These are phyloP conservation scores for Pilaira anomala DNA, from an alignment of 192 early-diverging fungal genomes.

Conservation along the genomic window DNA sequence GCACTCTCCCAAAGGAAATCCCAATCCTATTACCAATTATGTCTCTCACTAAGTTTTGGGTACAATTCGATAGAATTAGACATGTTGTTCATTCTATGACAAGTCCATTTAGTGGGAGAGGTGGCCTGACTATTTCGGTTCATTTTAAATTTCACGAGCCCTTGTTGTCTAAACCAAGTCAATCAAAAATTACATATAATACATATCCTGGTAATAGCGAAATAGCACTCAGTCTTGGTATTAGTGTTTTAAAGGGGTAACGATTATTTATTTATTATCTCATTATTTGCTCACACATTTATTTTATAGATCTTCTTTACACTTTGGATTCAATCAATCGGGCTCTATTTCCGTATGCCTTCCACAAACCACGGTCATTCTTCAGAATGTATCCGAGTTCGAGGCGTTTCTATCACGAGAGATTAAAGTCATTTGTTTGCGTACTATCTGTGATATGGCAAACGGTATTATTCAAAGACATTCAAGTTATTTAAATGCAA, in stretches of 20 bases:
- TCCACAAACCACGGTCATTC: conserved; percentile 25
- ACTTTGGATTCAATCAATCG: conserved; percentile 23
- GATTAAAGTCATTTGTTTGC: conserved; percentile 32
- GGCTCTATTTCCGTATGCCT: conserved; percentile 26
- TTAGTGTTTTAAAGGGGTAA: conserved; percentile 37
- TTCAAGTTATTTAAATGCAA: conserved; percentile 2
- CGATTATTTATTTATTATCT: not conserved
- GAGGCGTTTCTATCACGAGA: conserved; percentile 33
- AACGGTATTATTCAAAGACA: conserved; percentile 27
- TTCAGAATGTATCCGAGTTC: conserved; percentile 31
- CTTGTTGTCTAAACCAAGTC: not conserved
- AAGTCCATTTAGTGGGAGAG: conserved; percentile 26
- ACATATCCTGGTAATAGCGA: conserved; percentile 20
- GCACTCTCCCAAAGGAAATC: conserved; percentile 7
- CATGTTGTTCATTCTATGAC: conserved; percentile 18
- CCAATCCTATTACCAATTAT: conserved; percentile 26
- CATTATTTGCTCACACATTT: not conserved
- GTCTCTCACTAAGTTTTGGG: conserved; percentile 28
- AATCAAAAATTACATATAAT: conserved; percentile 5
- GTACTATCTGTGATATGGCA: conserved; percentile 29
- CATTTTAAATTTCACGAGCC: conserved; percentile 26
- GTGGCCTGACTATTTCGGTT: conserved; percentile 27
- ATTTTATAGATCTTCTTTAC: conserved; percentile 22
- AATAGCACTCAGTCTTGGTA: conserved; percentile 19
- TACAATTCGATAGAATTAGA: conserved; percentile 31